These are phyloP conservation scores for Penicillium lagena DNA, from an alignment of 495 filamentous ascomycete genomes.

Conservation along the genomic window DNA sequence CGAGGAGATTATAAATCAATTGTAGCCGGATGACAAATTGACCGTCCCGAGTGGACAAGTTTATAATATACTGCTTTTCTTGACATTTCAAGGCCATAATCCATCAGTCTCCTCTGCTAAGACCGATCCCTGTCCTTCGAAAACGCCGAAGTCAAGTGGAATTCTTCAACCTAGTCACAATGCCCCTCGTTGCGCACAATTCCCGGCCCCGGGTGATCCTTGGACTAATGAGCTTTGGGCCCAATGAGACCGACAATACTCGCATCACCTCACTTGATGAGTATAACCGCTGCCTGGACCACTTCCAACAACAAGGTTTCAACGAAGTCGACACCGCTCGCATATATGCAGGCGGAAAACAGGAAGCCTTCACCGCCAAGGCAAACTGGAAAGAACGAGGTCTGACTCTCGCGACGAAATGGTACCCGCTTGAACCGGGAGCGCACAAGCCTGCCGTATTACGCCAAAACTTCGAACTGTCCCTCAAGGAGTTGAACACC, in stretches of 20 bases:
- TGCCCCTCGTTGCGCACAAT: conserved; percentile 51
- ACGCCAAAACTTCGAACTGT: conserved; percentile 53
- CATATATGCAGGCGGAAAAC: conserved; percentile 62
- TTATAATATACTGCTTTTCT: too few relatives aligned
- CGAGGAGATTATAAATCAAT: too few relatives aligned
- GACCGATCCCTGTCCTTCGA: too few relatives aligned
- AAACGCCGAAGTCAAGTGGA: too few relatives aligned
- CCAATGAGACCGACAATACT: conserved; percentile 47
- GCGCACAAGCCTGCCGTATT: conserved; percentile 56
- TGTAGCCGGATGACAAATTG: too few relatives aligned
- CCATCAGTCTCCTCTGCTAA: too few relatives aligned
- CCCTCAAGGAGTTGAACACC: conserved; percentile 65
- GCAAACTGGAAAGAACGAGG: conserved; percentile 78
- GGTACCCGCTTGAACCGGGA: conserved; percentile 56
- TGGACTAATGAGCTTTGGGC: conserved; percentile 57
- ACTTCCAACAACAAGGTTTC: conserved; percentile 67
- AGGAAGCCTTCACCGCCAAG: conserved; percentile 75
- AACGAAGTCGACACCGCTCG: conserved; percentile 78
- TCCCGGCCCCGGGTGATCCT: conserved; percentile 49
- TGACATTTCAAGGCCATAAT: too few relatives aligned
- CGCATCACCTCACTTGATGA: conserved; percentile 64
- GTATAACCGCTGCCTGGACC: conserved; percentile 58
- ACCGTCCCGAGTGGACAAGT: too few relatives aligned
- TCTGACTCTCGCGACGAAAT: conserved; percentile 79
- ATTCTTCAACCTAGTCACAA: too few relatives aligned